phyloP scores from a whole-genome alignment of 2,329 filamentous ascomycete species.

The Talaromyces sp. region DNA sequence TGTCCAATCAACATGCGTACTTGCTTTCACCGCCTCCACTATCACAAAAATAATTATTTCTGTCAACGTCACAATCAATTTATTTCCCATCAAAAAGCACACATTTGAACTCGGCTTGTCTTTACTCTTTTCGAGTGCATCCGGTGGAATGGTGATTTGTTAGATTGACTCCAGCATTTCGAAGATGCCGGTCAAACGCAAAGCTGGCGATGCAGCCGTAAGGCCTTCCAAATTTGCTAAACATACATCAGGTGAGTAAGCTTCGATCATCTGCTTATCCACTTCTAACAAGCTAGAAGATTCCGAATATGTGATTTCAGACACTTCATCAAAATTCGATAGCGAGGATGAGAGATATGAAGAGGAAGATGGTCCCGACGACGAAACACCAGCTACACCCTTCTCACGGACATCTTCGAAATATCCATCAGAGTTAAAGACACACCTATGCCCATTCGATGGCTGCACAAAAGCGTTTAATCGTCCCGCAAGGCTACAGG shows the following conservation, averaged over 20 bases:
- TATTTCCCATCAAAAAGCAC: too few relatives aligned
- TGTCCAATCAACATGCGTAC: background rate
- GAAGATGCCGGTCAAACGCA: constrained; percentile 37
- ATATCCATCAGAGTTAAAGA: constrained; percentile 69
- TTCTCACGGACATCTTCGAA: constrained; percentile 47
- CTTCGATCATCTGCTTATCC: background rate
- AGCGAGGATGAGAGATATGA: constrained; percentile 21
- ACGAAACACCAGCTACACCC: constrained; percentile 51
- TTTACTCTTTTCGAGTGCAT: background rate
- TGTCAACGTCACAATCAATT: background rate
- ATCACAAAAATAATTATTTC: constrained; percentile 28
- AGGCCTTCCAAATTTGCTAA: constrained; percentile 33
- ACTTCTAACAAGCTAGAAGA: constrained; percentile 1
- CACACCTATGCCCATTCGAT: constrained; percentile 68
- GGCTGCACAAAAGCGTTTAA: constrained; percentile 82
- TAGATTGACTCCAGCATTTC: background rate
- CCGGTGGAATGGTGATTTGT: background rate
- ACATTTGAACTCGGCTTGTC: background rate
- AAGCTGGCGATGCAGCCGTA: constrained; percentile 27
- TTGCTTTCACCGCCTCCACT: constrained; percentile 29
- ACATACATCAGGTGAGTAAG: constrained; percentile 24
- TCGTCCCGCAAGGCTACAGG: constrained; percentile 72
- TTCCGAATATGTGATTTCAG: constrained; percentile 10
- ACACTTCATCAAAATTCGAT: constrained; percentile 6
- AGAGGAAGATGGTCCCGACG: constrained; percentile 26